Base-by-base conservation (phyloP, 495 filamentous ascomycete genomes). In the Rusavskia elegans region DNA sequence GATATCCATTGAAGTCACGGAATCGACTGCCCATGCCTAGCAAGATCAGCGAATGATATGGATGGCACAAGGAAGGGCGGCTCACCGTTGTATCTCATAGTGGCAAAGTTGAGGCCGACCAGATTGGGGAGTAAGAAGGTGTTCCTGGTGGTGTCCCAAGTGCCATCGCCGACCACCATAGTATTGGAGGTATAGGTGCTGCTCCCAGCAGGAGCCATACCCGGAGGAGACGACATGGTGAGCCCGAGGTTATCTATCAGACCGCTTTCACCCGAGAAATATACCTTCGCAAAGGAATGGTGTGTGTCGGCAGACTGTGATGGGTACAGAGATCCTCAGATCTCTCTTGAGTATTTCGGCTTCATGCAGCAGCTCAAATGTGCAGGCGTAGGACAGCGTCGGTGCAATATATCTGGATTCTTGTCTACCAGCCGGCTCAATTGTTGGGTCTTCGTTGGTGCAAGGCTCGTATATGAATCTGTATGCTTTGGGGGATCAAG, bases 41-140 rank as follows among this genome's bases (percentile, higher is more conserved):
- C 20, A 5, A 49, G 41, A 54, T 61, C 30, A 58, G 61, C 48
- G 61, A 57, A 8, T 35, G 32, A n/a, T 36, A 53, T 13, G 19
- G 49, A 49, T 5, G 56, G 46, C 55, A 51, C 45, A 36, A 40
- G 39, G 41, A 49, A 38, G 21, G 14, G 37, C 45, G 46, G 42
- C 39, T 60, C 68, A 92, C 89, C 89, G 80, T 95, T 95, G 68
- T 93, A 94, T 66, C 76, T 80, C 83, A 88, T 95, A n/a, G 88
- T 95, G 50, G 83, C 87, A 66, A 89, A 88, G 65, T 95, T 94
- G 16, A 93, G 63, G 2, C 88, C 89, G 63, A 84, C 74, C 37
- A 95, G 66, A 68, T 92, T 92, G 23, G 89, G 89, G 44, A 95
- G 68, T 45, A 95, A 73, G 66, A 95, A 95, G 9, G 82, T 84